Evolutionary conservation across 495 filamentous ascomycete species (phyloP), one percentile per base, ranked within the genome.

Genomic region (Opeltia flavorubescens): DNA sequence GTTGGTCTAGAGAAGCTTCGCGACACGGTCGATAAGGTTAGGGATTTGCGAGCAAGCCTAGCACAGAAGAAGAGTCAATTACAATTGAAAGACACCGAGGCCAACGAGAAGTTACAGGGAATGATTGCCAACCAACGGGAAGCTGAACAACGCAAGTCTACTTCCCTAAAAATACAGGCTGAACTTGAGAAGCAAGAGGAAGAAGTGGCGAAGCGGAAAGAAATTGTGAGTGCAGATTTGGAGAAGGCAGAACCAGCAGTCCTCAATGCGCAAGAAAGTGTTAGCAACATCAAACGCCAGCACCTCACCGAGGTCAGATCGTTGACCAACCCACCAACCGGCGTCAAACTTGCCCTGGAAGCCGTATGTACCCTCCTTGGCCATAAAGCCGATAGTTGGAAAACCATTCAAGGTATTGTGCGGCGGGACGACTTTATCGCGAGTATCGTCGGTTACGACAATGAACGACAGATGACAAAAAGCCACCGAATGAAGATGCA

Each of bases 121-220:
- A 99, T 99, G 91, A 77, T 99, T 54, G 84, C 86, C 29, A 89
- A 96, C 60, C 89, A 99, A 66, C 81, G 83, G 34, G 86, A 96
- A 69, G 93, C 93, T 9, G 91, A 96, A 65, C 83, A 89, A 65
- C 78, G 87, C 46, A 89, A 94, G 59, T 76, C 76, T 9, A 79
- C 80, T 6, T 95, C 89, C 2, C 65, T 95, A 4, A 81, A 96
- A 62, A 86, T 95, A 39, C 88, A 95, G 57, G 73, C 67, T 11
- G 83, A 85, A 20, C 67, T 99, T 39, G 86, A 91, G 59, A 83
- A 82, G 48, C 89, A 95, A 60, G 88, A 99, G 62, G 72, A 79
- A 43, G 85, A 93, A 65, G 87, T 99, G 21, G 83, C 85, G 7
- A 65, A 70, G 40, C 83, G 93, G 43, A 82, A 74, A 61, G 80